These are phyloP conservation scores for Phytophthora kernoviae DNA, from an alignment of 352 stramenopile species.

Conservation along the genomic window DNA sequence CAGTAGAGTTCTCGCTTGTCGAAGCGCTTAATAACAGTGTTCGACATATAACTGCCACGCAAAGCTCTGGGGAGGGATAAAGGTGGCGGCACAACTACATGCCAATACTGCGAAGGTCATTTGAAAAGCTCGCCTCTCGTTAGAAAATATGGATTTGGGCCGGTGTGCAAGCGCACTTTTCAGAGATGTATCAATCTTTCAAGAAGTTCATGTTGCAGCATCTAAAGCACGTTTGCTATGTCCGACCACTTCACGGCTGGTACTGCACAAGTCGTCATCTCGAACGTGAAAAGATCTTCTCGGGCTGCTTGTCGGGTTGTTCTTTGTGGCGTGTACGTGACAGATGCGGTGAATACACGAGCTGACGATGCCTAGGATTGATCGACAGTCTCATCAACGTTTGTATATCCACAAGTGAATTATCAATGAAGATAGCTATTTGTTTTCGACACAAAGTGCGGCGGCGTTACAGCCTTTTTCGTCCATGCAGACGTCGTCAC, in stretches of 20 bases:
- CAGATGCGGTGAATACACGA: no score
- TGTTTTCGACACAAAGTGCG: not conserved
- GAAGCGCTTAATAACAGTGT: slow-evolving; percentile 6
- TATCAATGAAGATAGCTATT: no score
- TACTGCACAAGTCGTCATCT: no score
- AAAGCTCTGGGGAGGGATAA: slow-evolving; percentile 8
- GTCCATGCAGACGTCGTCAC: slow-evolving; percentile 10
- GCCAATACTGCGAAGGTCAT: not conserved
- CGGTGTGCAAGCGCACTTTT: no score
- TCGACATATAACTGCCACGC: not conserved
- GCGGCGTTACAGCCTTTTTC: not conserved
- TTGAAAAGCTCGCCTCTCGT: no score
- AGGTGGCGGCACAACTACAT: not conserved
- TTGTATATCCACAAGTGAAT: no score
- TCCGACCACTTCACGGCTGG: not conserved
- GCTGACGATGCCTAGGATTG: no score
- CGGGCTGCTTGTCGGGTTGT: not conserved
- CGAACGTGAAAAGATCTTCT: not conserved
- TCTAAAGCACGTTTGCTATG: not conserved
- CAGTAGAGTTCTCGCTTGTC: slow-evolving; percentile 10
- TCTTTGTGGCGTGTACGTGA: no score
- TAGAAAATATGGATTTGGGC: no score
- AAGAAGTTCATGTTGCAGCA: slow-evolving; percentile 16
- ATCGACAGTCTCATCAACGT: no score
- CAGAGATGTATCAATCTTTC: no score